Conservation (phyloP, 129 eudicot species). For the Flaveria sonorensis region DNA sequence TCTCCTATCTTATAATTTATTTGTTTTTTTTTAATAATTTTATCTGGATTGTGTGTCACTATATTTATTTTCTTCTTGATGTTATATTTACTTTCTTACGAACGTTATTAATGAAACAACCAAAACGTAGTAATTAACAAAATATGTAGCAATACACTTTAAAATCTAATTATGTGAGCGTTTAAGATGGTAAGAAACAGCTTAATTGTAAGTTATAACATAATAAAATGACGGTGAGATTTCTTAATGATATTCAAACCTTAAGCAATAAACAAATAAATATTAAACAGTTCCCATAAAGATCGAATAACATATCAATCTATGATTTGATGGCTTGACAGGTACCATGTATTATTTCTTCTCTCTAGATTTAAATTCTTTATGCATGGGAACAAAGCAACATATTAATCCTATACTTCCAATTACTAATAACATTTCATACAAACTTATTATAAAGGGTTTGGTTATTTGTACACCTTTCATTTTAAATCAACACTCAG, state of each 20-base stretch:
- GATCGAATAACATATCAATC: neutral
- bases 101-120: too few relatives aligned
- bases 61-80: too few relatives aligned
- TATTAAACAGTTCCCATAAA: neutral
- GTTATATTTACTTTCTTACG: too few relatives aligned
- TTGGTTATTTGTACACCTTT: too few relatives aligned
- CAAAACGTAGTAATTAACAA: neutral
- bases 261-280: neutral
- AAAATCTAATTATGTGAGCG: neutral
- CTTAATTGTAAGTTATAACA: too few relatives aligned
- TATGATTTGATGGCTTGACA: conserved; percentile 3
- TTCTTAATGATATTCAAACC: neutral
- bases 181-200: neutral
- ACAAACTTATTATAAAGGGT: neutral
- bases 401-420: neutral
- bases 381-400: neutral
- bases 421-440: neutral
- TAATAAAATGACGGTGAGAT: too few relatives aligned
- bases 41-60: too few relatives aligned
- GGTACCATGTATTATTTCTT: neutral
- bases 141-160: neutral
- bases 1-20: too few relatives aligned
- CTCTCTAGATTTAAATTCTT: neutral
- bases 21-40: too few relatives aligned
- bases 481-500: too few relatives aligned